Evolutionary conservation across 768 basidiomycete genomes (phyloP).

Genomic region (Pleurotus giganteus): DNA sequence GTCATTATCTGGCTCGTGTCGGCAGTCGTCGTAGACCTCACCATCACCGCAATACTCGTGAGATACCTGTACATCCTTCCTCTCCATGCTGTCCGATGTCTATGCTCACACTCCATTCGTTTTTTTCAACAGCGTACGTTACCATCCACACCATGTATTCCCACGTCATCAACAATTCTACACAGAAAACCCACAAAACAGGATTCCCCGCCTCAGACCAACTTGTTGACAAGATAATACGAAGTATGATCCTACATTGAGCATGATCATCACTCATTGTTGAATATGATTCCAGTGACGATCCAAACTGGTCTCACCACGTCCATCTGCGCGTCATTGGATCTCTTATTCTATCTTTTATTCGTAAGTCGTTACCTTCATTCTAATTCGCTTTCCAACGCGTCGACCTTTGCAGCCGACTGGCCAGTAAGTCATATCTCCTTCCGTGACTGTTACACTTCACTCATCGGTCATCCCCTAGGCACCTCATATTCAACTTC

Average conservation of each 20-base stretch:
- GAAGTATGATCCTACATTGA: too few relatives aligned
- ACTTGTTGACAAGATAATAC: conserved; percentile 41
- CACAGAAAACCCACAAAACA: conserved; percentile 37
- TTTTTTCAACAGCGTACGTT: not conserved
- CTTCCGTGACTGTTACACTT: not conserved
- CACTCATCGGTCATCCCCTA: conserved; percentile 10
- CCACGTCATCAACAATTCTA: not conserved
- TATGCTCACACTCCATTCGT: not conserved
- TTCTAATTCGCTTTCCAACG: not conserved
- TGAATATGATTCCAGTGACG: conserved; percentile 25
- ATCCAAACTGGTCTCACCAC: conserved; percentile 36
- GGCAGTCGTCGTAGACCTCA: conserved; percentile 36
- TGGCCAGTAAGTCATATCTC: conserved; percentile 19
- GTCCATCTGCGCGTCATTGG: conserved; percentile 29
- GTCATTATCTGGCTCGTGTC: conserved; percentile 40
- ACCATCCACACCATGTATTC: not conserved
- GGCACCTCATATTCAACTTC: conserved; percentile 37
- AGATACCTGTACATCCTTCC: conserved; percentile 35
- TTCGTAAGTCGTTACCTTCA: conserved; percentile 18
- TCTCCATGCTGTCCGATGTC: not conserved
- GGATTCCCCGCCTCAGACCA: conserved; percentile 41
- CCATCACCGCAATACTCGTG: conserved; percentile 42
- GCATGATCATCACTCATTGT: conserved; percentile 7
- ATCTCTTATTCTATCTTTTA: conserved; percentile 31
- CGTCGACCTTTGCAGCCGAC: conserved; percentile 15